Evolutionary conservation across 2,329 filamentous ascomycete species (phyloP).

Genomic region (Verticillium klebahnii): DNA sequence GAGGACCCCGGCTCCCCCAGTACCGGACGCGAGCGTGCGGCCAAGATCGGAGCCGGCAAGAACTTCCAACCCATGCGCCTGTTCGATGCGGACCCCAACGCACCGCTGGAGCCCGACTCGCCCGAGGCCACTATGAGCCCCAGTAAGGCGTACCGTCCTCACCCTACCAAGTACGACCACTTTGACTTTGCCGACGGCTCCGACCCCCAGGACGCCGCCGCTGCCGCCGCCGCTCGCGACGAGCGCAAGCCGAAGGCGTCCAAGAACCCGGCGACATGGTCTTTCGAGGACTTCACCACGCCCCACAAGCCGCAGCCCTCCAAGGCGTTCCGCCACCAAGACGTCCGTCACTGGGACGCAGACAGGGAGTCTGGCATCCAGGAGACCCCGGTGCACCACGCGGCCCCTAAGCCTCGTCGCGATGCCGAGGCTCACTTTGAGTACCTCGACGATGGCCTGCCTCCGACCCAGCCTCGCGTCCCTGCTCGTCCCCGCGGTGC

Average conservation of each 20-base stretch:
- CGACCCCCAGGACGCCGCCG: constrained; percentile 42
- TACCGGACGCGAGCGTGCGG: constrained; percentile 42
- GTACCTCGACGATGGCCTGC: constrained; percentile 68
- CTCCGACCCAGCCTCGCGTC: constrained; percentile 43
- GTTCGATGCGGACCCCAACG: constrained; percentile 50
- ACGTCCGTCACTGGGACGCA: constrained; percentile 75
- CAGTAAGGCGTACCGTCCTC: constrained; percentile 51
- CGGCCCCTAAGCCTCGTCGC: constrained; percentile 60
- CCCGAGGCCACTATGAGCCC: constrained; percentile 34
- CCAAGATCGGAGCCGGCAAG: constrained; percentile 54
- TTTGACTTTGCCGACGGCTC: constrained; percentile 74
- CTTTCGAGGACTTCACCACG: constrained; percentile 82
- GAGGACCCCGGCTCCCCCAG: constrained; percentile 29
- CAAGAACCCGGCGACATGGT: constrained; percentile 74
- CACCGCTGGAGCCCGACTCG: constrained; percentile 33
- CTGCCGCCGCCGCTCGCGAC: constrained; percentile 35
- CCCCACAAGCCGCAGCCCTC: constrained; percentile 66
- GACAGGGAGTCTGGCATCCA: constrained; percentile 50
- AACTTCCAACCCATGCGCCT: constrained; percentile 60
- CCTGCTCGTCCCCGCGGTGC: constrained; percentile 45
- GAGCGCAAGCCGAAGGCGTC: constrained; percentile 34
- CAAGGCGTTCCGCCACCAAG: constrained; percentile 58
- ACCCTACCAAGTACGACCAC: constrained; percentile 78
- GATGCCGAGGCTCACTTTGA: constrained; percentile 83
- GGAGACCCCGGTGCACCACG: constrained; percentile 52